Conservation (phyloP, 2,329 filamentous ascomycete genomes). For the Trichoderma semiorbis region DNA sequence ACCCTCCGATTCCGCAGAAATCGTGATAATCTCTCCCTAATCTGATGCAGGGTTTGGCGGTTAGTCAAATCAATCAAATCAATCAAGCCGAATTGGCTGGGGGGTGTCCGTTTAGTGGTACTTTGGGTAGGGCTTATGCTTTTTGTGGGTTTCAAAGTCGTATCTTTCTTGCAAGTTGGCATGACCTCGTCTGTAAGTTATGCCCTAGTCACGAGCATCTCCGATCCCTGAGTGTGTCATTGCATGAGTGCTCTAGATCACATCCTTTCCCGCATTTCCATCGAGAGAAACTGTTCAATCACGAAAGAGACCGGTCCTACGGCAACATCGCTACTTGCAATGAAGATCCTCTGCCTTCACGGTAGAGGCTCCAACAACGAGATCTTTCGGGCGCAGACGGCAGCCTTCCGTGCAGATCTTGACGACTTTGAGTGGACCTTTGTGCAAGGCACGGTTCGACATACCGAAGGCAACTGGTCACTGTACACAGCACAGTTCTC, state of each 20-base stretch:
- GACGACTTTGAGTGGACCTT: conserved; percentile 16
- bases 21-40: neutral
- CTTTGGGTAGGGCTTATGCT: neutral
- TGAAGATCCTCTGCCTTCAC: conserved; percentile 15
- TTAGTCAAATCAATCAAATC: neutral
- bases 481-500: conserved; percentile 9
- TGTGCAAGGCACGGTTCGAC: conserved; percentile 13
- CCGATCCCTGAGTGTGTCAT: neutral
- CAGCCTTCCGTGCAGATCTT: conserved; percentile 13
- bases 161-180: neutral
- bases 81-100: neutral
- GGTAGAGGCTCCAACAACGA: conserved; percentile 15
- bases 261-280: neutral
- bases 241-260: neutral
- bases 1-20: neutral
- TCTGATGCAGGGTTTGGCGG: neutral
- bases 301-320: neutral
- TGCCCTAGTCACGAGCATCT: neutral
- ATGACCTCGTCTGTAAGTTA: neutral
- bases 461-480: conserved; percentile 16
- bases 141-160: neutral
- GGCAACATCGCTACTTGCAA: conserved; percentile 20
- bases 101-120: neutral
- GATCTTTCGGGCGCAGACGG: conserved; percentile 14
- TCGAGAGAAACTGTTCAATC: neutral